These are phyloP conservation scores for Eimeria sp. DNA, from an alignment of 169 alveolate genomes.

Conservation along the genomic window DNA sequence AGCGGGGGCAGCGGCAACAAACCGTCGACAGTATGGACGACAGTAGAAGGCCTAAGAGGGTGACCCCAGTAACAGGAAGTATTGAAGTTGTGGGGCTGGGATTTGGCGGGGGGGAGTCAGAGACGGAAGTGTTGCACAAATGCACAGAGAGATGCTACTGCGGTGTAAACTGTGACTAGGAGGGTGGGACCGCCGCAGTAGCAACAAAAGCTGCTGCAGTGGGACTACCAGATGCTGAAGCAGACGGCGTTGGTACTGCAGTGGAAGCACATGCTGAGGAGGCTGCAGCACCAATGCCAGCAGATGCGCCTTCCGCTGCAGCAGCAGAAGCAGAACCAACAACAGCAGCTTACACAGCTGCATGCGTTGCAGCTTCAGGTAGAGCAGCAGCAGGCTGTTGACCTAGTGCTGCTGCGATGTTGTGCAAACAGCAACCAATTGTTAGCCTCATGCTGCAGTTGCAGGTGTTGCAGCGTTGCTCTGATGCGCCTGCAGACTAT, in stretches of 20 bases:
- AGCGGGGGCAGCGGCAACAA: not conserved
- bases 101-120: not conserved
- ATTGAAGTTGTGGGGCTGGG: constrained; percentile 14
- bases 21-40: not conserved
- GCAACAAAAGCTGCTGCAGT: no score
- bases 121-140: not conserved
- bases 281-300: constrained; percentile 1
- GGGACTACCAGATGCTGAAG: not conserved
- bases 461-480: no score
- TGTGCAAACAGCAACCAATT: no score
- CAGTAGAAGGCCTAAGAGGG: no score
- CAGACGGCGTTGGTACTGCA: not conserved
- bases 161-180: not conserved
- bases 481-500: no score
- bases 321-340: not conserved
- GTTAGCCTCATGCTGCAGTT: no score
- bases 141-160: constrained; percentile 11
- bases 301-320: not conserved
- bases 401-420: no score
- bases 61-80: not conserved
- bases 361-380: not conserved
- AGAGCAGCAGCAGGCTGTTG: no score
- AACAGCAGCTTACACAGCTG: no score
- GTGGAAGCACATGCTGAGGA: not conserved
- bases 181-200: not conserved